phyloP scores from a whole-genome alignment of 169 alveolate species.

The Plasmodium reichenowi region DNA sequence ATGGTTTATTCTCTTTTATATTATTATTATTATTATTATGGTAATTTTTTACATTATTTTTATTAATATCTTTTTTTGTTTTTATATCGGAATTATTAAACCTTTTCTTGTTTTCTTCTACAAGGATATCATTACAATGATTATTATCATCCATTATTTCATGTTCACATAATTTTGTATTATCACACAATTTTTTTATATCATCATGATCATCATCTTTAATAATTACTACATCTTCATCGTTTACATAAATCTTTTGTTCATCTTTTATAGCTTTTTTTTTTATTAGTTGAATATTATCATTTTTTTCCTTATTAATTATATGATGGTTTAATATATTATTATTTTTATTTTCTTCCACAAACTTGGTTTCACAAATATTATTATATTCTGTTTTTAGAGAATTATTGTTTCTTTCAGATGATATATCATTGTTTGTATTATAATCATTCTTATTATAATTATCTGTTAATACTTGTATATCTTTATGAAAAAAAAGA shows the following conservation, averaged over 20 bases:
- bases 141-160: too few relatives aligned
- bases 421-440: neutral
- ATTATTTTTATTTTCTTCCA: neutral
- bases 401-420: neutral
- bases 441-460: constrained; percentile 3
- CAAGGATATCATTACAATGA: too few relatives aligned
- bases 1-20: neutral
- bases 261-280: neutral
- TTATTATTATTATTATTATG: constrained; percentile 10
- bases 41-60: neutral
- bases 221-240: neutral
- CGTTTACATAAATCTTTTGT: neutral
- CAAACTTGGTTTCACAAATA: too few relatives aligned
- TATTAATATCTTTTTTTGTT: neutral
- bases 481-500: constrained; percentile 26
- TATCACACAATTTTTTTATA: too few relatives aligned
- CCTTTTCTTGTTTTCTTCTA: neutral
- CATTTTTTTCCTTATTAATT: neutral
- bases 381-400: too few relatives aligned
- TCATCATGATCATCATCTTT: too few relatives aligned
- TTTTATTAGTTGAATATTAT: constrained; percentile 6
- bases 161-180: too few relatives aligned
- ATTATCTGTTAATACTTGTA: neutral
- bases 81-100: too few relatives aligned
- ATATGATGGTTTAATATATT: neutral